Base-by-base conservation (phyloP, 1,284 basidiomycete genomes). In the Boletus hoseneyae region DNA sequence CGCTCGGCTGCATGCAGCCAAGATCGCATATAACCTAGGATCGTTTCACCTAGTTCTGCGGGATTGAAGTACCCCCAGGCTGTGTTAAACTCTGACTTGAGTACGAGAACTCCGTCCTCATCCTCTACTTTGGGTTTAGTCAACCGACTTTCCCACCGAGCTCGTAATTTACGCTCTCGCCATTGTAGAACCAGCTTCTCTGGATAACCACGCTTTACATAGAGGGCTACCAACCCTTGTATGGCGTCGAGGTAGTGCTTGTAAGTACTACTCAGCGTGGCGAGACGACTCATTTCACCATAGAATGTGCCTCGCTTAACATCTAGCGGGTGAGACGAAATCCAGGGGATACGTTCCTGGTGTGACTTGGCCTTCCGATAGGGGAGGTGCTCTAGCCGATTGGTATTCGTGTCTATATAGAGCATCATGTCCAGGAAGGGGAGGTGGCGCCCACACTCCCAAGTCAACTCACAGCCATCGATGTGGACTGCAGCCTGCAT, bases 391-490 rank as follows among this genome's bases (percentile, higher is more conserved):
- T 46, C 40, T 0, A 53, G 3, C 3, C 6, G n/a, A n/a, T n/a
- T n/a, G n/a, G n/a, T 3, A 3, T 42, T 34, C 2, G 16, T 15
- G 11, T 53, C 48, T 0, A 40, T 40, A 9, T 47, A 53, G 1
- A 53, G 1, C 1, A 32, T 3, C 52, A 53, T 53, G 21, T 53
- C 52, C 1, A 53, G 9, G 19, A 53, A 53, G 0, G 45, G 48
- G 16, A 13, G 13, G 5, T 0, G 2, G 7, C 1, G 3, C 0
- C 36, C 47, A 3, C 16, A 34, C 0, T 48, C 30, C 47, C 47
- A 48, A 0, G 42, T 40, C 0, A 51, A 11, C 3, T 23, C 34
- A 27, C 46, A 45, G 27, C 18, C 39, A 30, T 52, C 42, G 30
- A 48, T 35, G 0, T 40, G 1, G 0, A 52, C 30, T 2, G 2